Evolutionary conservation across 2,329 filamentous ascomycete species (phyloP).

Genomic region (Scedosporium dehoogii): DNA sequence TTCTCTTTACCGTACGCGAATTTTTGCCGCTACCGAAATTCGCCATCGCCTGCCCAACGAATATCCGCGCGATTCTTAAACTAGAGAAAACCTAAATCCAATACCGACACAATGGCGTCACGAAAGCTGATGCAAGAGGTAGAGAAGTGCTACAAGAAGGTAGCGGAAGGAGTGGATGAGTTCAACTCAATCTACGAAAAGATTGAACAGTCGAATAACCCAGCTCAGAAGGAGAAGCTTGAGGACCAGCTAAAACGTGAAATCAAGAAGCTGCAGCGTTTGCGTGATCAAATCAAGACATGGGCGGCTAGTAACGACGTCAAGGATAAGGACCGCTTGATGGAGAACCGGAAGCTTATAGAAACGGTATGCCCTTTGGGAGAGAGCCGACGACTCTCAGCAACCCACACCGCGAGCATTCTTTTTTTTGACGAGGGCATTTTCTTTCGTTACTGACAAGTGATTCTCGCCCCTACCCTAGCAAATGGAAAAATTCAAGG

Average conservation of each 20-base stretch:
- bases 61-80: not conserved
- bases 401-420: too few relatives aligned
- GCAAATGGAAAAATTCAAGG: constrained; percentile 99
- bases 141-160: constrained; percentile 99
- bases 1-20: not conserved
- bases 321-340: constrained; percentile 94
- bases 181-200: constrained; percentile 98
- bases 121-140: constrained; percentile 97
- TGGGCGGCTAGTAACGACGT: constrained; percentile 98
- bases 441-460: not conserved
- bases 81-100: not conserved
- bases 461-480: constrained; percentile 26
- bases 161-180: constrained; percentile 79
- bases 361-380: constrained; percentile 64
- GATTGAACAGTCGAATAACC: constrained; percentile 85
- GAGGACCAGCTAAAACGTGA: constrained; percentile 98
- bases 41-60: not conserved
- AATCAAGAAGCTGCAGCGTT: constrained; percentile 98
- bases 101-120: constrained; percentile 65
- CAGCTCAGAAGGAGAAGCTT: constrained; percentile 94
- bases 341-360: constrained; percentile 92
- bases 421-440: not conserved
- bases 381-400: not conserved
- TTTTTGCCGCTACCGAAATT: not conserved
- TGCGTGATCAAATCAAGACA: constrained; percentile 98